Evolutionary conservation across 2,329 filamentous ascomycete genomes (phyloP).

Genomic region (Calonectria henricotiae): DNA sequence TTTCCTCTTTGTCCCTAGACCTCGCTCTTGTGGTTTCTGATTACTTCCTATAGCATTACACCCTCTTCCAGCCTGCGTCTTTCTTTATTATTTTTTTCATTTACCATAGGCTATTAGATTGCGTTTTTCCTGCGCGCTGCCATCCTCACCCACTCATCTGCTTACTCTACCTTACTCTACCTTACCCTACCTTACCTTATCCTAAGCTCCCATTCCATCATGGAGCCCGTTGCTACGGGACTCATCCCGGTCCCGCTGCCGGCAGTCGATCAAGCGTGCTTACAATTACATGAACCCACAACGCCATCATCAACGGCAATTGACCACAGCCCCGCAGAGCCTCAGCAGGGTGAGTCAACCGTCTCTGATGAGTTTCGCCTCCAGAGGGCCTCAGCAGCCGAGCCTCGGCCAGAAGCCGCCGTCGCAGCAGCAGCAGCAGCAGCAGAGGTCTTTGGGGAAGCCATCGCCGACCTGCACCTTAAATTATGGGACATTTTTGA

Average conservation of each 20-base stretch:
- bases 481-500: conserved; percentile 57
- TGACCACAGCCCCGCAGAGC: conserved; percentile 22
- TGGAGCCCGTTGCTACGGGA: background rate
- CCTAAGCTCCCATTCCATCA: background rate
- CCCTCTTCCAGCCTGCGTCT: background rate
- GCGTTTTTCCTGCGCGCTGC: background rate
- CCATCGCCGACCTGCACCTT: conserved; percentile 51
- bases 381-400: background rate
- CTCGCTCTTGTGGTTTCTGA: background rate
- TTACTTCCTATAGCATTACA: conserved; percentile 7
- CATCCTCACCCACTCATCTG: background rate
- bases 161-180: too few relatives aligned
- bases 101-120: background rate
- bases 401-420: conserved; percentile 8
- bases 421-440: conserved; percentile 29
- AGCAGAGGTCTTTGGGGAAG: conserved; percentile 53
- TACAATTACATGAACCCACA: conserved; percentile 17
- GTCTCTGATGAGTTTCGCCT: background rate
- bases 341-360: background rate
- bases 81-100: background rate
- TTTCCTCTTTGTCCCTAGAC: background rate
- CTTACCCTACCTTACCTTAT: too few relatives aligned
- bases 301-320: background rate
- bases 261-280: conserved; percentile 3
- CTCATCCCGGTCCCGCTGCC: conserved; percentile 3